Evolutionary conservation across 2,329 filamentous ascomycete genomes (phyloP), one percentile per base, ranked within the genome.

Genomic region (Colletotrichum gigasporum): DNA sequence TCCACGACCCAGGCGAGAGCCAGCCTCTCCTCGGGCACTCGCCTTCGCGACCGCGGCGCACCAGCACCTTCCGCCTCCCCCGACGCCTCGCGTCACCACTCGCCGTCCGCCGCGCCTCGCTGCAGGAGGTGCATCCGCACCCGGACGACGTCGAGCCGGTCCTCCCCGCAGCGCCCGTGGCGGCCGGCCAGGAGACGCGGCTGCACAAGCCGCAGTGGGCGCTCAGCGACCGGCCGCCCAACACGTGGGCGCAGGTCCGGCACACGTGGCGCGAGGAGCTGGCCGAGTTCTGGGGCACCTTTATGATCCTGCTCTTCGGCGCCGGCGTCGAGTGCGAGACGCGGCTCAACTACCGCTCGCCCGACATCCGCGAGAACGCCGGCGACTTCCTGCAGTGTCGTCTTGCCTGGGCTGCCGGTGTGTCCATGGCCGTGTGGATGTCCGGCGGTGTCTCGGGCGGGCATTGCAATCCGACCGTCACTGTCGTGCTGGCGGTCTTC

Each of bases 401-500:
- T 6, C 48, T 65, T 3, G 62, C 62, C 5, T 65, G 62, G 62
- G 62, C 62, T 3, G 62, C 62, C 3, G 62, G 62, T 34, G 62
- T 65, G 3, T 39, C 56, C 2, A 48, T 65, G 56, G 62, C 62
- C 26, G 62, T 41, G 16, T 65, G 62, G 62, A 65, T 65, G 56
- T 41, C 62, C 0, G 71, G 71, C 2, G 72, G 72, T 22, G 69
- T 74, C 0, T 72, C 72, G 0, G 72, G 72, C 2, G 73, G 71
- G 4, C 73, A 74, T 48, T 73, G 73, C 68, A 74, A 79, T 39
- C 77, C 77, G 10, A 72, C 74, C 2, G 75, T 79, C 18, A 78
- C 76, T 1, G 70, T 79, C 12, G 71, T 72, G 0, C 58, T 79
- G 0, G 73, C 72, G 0, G 26, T 79, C 0, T 79, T 78, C 55